These are phyloP conservation scores for Isoetes taiwanensis DNA, from an alignment of 75 land plant genomes.

Conservation along the genomic window DNA sequence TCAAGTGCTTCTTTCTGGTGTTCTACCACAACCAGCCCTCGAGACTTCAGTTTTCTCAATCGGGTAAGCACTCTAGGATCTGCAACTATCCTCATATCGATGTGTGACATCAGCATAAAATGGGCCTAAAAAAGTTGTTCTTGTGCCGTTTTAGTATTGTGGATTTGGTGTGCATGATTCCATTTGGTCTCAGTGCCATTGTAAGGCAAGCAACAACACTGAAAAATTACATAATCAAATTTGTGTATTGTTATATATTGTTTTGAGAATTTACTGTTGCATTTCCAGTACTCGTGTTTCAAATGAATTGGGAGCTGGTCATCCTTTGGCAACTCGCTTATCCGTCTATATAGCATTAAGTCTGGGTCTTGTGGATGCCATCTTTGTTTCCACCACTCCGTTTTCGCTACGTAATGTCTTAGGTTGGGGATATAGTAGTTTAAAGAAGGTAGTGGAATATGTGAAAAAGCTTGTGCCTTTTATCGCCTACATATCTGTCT, in stretches of 20 bases:
- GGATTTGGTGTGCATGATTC: conserved; percentile 29
- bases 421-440: conserved; percentile 52
- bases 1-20: too few relatives aligned
- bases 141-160: conserved; percentile 41
- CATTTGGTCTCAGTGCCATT: conserved; percentile 22
- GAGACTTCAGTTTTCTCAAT: too few relatives aligned
- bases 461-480: conserved; percentile 50
- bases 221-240: background rate
- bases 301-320: conserved; percentile 72
- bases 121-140: too few relatives aligned
- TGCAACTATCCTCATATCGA: too few relatives aligned
- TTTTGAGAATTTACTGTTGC: too few relatives aligned
- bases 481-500: conserved; percentile 31
- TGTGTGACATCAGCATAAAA: too few relatives aligned
- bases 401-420: conserved; percentile 36
- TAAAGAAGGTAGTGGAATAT: conserved; percentile 36
- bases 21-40: too few relatives aligned
- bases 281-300: conserved; percentile 59
- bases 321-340: conserved; percentile 34
- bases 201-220: conserved; percentile 18
- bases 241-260: too few relatives aligned
- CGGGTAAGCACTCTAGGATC: too few relatives aligned
- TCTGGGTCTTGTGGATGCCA: conserved; percentile 29
- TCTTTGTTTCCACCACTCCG: conserved; percentile 20
- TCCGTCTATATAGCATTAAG: conserved; percentile 31